These are phyloP conservation scores for Mycena filopes DNA, from an alignment of 768 basidiomycete species.

Conservation along the genomic window DNA sequence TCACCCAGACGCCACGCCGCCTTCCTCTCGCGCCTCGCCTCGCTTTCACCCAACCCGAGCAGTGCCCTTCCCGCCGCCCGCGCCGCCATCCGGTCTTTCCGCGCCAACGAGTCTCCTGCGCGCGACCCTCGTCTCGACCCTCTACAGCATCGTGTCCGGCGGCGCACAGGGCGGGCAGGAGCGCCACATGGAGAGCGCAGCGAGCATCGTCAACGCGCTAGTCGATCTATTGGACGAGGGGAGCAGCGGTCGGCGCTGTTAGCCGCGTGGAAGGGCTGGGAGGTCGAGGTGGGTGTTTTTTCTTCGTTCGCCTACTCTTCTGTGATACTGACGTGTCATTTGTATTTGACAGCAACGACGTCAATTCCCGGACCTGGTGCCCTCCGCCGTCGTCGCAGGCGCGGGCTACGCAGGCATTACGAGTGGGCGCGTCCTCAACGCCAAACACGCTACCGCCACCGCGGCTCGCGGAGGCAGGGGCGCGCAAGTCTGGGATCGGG, in stretches of 20 bases:
- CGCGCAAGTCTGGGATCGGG: conserved; percentile 86
- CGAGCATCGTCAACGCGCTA: conserved; percentile 69
- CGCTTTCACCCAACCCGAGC: conserved; percentile 65
- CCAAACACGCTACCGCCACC: conserved; percentile 77
- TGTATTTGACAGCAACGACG: conserved; percentile 90
- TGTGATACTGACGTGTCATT: no score
- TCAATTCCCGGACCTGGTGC: conserved; percentile 84
- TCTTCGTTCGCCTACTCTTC: no score
- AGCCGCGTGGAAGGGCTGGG: conserved; percentile 84
- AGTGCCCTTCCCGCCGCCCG: conserved; percentile 71
- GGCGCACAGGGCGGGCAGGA: conserved; percentile 41
- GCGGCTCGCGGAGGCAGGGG: conserved; percentile 66
- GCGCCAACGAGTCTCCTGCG: conserved; percentile 79
- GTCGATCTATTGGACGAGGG: conserved; percentile 83
- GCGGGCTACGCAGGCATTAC: conserved; percentile 83
- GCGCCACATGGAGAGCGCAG: conserved; percentile 66
- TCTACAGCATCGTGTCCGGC: conserved; percentile 75
- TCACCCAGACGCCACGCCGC: conserved; percentile 69
- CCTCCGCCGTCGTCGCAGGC: conserved; percentile 56
- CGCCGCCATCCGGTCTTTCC: conserved; percentile 83
- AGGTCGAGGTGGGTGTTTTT: conserved; percentile 69
- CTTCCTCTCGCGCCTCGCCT: conserved; percentile 72
- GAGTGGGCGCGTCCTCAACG: conserved; percentile 85
- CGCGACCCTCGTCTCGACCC: conserved; percentile 87
- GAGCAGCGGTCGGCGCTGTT: conserved; percentile 86